A percentile compares a stretch with the other conserved stretches of the same genome.
These are phyloP conservation scores for Neurospora sp. DNA, from an alignment of 495 filamentous ascomycete species.

Conservation along the genomic window DNA sequence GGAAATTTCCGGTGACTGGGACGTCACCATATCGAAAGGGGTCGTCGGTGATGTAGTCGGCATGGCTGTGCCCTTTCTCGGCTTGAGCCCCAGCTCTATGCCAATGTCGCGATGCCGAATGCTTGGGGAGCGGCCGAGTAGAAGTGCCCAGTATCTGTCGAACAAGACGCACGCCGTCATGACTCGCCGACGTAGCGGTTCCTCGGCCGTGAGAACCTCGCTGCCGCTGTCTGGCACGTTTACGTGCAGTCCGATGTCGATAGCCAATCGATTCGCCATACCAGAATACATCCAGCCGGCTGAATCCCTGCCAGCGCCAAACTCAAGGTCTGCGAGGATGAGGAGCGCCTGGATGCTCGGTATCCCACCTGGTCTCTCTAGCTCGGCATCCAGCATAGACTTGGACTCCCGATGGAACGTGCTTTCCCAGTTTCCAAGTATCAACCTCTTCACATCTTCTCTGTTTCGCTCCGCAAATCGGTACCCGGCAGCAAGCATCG, in stretches of 20 bases:
- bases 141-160: conserved; percentile 42
- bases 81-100: conserved; percentile 24
- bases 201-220: conserved; percentile 13
- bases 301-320: conserved; percentile 39
- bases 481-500: conserved; percentile 42
- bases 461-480: conserved; percentile 36
- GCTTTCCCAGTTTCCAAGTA: conserved; percentile 37
- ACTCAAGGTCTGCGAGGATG: conserved; percentile 43
- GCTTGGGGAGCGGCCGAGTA: conserved; percentile 40
- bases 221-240: conserved; percentile 33
- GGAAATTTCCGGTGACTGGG: conserved; percentile 25
- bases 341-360: conserved; percentile 41
- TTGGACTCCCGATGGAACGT: conserved; percentile 44
- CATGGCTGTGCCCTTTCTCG: conserved; percentile 11
- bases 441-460: conserved; percentile 37
- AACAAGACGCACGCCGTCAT: conserved; percentile 42
- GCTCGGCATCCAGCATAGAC: conserved; percentile 39
- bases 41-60: neutral
- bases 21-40: neutral
- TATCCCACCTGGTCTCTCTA: conserved; percentile 40
- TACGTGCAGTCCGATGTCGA: conserved; percentile 42
- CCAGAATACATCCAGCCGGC: conserved; percentile 44
- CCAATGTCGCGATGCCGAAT: conserved; percentile 41
- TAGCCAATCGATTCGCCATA: conserved; percentile 38
- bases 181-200: conserved; percentile 25